A percentile compares a stretch with the other conserved stretches of the same genome.
phyloP scores from a whole-genome alignment of 768 basidiomycete species.

The Russula virescens region DNA sequence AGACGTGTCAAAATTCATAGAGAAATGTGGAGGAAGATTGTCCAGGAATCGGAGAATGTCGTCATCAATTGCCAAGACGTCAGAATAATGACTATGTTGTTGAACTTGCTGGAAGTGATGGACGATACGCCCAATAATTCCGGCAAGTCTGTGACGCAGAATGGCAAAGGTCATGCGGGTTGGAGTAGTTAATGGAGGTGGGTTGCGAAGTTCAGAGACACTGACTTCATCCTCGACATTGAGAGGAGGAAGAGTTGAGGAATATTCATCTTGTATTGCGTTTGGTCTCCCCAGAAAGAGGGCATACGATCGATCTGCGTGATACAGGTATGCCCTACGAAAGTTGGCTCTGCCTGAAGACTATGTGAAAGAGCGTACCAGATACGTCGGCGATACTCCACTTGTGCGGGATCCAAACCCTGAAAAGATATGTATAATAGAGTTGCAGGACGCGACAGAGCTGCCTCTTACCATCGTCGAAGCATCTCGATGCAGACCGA shows the following conservation, averaged over 20 bases:
- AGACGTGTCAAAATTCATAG: conserved; percentile 69
- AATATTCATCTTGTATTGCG: conserved; percentile 85
- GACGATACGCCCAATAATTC: conserved; percentile 84
- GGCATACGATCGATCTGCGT: conserved; percentile 90
- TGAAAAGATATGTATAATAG: conserved; percentile 28
- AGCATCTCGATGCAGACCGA: conserved; percentile 88
- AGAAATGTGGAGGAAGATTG: conserved; percentile 71
- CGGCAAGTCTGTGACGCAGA: conserved; percentile 73
- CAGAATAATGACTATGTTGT: conserved; percentile 71
- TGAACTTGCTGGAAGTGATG: conserved; percentile 90
- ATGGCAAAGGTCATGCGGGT: conserved; percentile 87
- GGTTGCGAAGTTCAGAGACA: conserved; percentile 40
- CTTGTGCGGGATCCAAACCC: conserved; percentile 68
- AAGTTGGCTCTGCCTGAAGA: conserved; percentile 4
- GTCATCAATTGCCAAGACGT: conserved; percentile 77
- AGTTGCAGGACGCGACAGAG: conserved; percentile 2
- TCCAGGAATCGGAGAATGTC: conserved; percentile 74
- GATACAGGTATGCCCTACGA: conserved; percentile 80
- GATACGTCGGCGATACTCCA: conserved; percentile 85
- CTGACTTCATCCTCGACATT: conserved; percentile 63
- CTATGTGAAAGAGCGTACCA: conserved; percentile 47
- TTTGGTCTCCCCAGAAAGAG: conserved; percentile 87
- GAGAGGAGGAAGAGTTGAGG: conserved; percentile 70
- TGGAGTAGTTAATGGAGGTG: conserved; percentile 58
- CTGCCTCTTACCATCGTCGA: conserved; percentile 60